Conservation (phyloP, 768 basidiomycete genomes). For the Dioszegia aurantiaca region DNA sequence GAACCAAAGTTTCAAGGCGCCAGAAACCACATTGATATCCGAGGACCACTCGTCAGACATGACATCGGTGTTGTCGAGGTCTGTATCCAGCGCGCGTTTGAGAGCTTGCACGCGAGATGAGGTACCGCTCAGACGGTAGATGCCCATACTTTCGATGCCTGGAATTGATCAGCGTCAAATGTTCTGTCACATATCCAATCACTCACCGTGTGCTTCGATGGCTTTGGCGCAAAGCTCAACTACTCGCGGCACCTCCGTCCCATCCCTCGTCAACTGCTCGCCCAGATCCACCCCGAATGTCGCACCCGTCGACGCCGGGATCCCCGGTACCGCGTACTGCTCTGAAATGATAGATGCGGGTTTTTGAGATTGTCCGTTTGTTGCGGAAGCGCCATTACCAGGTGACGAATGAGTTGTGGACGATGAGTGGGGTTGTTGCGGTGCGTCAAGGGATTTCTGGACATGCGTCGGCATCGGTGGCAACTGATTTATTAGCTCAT, state of each 20-base stretch:
- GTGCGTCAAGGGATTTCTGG: conserved; percentile 19
- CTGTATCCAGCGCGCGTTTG: conserved; percentile 81
- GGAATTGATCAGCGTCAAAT: conserved; percentile 14
- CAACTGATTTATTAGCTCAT: conserved; percentile 26
- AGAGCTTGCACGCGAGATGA: conserved; percentile 79
- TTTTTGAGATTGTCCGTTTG: conserved; percentile 6
- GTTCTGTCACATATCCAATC: too few species aligned
- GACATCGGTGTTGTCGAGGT: conserved; percentile 81
- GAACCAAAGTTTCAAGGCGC: conserved; percentile 91
- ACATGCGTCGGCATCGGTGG: conserved; percentile 51
- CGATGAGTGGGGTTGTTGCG: background rate
- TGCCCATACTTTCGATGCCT: conserved; percentile 70
- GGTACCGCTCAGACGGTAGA: conserved; percentile 90
- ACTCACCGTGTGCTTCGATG: conserved; percentile 79
- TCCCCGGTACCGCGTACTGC: conserved; percentile 32
- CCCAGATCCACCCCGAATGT: conserved; percentile 90
- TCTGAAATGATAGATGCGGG: conserved; percentile 21
- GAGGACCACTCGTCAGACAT: conserved; percentile 83
- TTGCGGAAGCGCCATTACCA: conserved; percentile 23
- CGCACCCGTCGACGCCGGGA: conserved; percentile 54
- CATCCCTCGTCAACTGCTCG: conserved; percentile 90
- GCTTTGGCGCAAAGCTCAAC: conserved; percentile 84
- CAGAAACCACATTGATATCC: conserved; percentile 95
- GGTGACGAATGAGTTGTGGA: conserved; percentile 23
- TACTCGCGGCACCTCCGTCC: conserved; percentile 80